phyloP scores from a whole-genome alignment of 257 asterid species.

The Solanum medicagineum region DNA sequence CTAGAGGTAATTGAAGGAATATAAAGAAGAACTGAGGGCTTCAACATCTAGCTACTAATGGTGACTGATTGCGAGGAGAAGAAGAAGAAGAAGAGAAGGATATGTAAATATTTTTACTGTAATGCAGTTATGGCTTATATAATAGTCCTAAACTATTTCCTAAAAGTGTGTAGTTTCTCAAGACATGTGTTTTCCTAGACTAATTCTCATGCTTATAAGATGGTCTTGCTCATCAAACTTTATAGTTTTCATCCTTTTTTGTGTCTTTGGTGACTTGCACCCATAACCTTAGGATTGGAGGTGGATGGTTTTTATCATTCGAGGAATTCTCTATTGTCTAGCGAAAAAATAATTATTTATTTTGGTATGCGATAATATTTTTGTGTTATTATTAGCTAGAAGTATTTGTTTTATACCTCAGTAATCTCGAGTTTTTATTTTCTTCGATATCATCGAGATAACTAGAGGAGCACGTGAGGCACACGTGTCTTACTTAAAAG shows the following conservation, averaged over 20 bases:
- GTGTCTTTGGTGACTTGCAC: too few relatives aligned
- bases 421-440: neutral
- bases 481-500: neutral
- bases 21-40: conserved; percentile 30
- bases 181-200: neutral
- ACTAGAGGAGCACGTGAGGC: neutral
- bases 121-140: neutral
- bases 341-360: too few relatives aligned
- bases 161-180: neutral
- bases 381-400: neutral
- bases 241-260: too few relatives aligned
- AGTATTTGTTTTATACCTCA: neutral
- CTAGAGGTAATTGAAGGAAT: conserved; percentile 47
- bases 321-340: too few relatives aligned
- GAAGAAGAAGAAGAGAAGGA: neutral
- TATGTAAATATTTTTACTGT: neutral
- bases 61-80: neutral
- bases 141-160: neutral
- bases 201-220: neutral
- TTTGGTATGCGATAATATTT: neutral
- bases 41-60: neutral
- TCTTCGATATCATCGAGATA: neutral
- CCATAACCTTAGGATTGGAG: too few relatives aligned
- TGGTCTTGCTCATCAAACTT: neutral
- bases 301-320: too few relatives aligned